Conservation (phyloP, 2,329 filamentous ascomycete genomes). For the Coniochaeta sp. region DNA sequence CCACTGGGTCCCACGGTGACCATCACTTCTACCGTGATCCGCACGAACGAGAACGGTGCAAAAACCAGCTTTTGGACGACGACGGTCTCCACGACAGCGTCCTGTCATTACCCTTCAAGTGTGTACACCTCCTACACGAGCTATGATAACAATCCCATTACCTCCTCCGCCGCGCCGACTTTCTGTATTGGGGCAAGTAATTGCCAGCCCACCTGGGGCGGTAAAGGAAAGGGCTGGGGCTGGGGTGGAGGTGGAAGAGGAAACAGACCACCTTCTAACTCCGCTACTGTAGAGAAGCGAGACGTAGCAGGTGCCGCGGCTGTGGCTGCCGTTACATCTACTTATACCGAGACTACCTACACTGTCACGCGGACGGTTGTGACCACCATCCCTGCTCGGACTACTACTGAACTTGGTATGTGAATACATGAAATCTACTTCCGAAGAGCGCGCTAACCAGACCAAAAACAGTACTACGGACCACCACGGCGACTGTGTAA, state of each 20-base stretch:
- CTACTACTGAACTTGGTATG: slow-evolving; percentile 25
- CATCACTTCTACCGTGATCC: slow-evolving; percentile 19
- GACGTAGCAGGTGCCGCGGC: slow-evolving; percentile 10
- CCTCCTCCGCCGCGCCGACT: background rate
- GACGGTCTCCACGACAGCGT: slow-evolving; percentile 22
- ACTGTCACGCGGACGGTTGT: slow-evolving; percentile 25
- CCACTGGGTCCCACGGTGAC: slow-evolving; percentile 21
- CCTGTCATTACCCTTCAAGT: slow-evolving; percentile 24
- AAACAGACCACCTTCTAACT: slow-evolving; percentile 1
- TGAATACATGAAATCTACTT: background rate
- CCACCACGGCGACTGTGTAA: slow-evolving; percentile 16
- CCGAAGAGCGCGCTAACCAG: background rate
- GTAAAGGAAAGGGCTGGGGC: slow-evolving; percentile 1
- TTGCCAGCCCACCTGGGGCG: background rate
- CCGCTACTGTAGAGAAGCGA: slow-evolving; percentile 8
- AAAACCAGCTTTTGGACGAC: slow-evolving; percentile 23
- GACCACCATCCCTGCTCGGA: slow-evolving; percentile 22
- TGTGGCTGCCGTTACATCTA: slow-evolving; percentile 25
- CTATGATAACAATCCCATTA: background rate
- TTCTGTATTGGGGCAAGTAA: slow-evolving; percentile 3
- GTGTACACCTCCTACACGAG: slow-evolving; percentile 5
- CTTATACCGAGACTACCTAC: slow-evolving; percentile 26
- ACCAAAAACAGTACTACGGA: slow-evolving; percentile 9
- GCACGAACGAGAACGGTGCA: slow-evolving; percentile 20
- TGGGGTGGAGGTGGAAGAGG: background rate